Percentiles rank a stretch among this genome's conserved stretches.
Conservation (phyloP, 2,329 filamentous ascomycete genomes). For the Aspergillus glaucus region DNA sequence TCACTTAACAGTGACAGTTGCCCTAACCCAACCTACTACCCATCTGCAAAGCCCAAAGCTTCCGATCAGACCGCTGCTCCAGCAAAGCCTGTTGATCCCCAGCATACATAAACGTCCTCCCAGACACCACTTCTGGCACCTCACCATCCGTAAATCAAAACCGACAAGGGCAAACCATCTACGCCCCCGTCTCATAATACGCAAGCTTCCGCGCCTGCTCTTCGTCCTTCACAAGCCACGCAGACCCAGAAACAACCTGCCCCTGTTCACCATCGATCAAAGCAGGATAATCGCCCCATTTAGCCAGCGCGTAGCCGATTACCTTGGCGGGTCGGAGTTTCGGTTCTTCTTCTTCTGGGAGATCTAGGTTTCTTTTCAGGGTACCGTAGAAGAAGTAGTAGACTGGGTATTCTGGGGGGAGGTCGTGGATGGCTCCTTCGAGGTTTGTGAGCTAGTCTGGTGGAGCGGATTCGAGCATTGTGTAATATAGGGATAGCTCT, state of each 20-base stretch:
- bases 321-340: conserved; percentile 7
- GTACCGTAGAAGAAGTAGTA: conserved; percentile 29
- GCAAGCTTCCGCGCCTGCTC: conserved; percentile 8
- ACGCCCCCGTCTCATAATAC: conserved; percentile 6
- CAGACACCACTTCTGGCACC: conserved; percentile 6
- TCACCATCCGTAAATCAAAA: neutral
- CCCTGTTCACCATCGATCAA: conserved; percentile 9
- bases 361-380: conserved; percentile 9
- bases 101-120: conserved; percentile 21
- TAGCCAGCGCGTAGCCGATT: conserved; percentile 9
- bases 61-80: conserved; percentile 17
- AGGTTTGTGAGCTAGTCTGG: conserved; percentile 3
- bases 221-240: conserved; percentile 7
- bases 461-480: conserved; percentile 6
- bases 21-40: neutral
- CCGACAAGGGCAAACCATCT: neutral
- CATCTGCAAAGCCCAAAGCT: conserved; percentile 12
- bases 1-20: too few relatives aligned
- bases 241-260: conserved; percentile 7
- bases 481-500: conserved; percentile 4
- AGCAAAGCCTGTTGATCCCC: conserved; percentile 17
- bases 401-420: conserved; percentile 5
- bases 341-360: conserved; percentile 7
- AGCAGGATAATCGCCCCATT: conserved; percentile 13
- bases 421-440: neutral